Evolutionary conservation across 768 basidiomycete genomes (phyloP).

Genomic region (Dioszegia hungarica): DNA sequence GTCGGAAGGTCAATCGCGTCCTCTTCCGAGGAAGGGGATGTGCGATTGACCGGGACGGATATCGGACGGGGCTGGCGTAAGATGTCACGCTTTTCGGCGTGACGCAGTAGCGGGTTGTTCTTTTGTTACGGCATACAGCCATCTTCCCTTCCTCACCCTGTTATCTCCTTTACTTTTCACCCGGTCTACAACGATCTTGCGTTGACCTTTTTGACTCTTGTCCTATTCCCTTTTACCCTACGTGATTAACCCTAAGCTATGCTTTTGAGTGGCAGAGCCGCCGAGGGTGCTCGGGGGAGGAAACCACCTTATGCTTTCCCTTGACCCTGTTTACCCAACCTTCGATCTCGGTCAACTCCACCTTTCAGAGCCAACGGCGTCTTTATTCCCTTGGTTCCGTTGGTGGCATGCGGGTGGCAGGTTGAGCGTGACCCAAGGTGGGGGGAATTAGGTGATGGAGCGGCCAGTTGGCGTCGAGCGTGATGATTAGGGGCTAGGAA

Average conservation of each 20-base stretch:
- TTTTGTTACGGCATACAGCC: not conserved
- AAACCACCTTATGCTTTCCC: not conserved
- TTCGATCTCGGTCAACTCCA: not conserved
- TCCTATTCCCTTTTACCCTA: not conserved
- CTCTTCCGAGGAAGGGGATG: conserved; percentile 1
- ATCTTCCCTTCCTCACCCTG: not conserved
- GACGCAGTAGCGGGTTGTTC: conserved; percentile 6
- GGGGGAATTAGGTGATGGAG: not conserved
- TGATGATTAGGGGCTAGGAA: no score
- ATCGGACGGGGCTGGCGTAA: no score
- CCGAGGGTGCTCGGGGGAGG: not conserved
- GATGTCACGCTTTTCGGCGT: conserved; percentile 11
- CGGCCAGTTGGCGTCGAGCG: no score
- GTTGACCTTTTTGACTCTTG: conserved; percentile 2
- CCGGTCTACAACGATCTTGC: not conserved
- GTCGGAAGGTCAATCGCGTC: conserved; percentile 8
- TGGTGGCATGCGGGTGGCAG: not conserved
- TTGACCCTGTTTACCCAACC: not conserved
- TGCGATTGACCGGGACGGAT: not conserved
- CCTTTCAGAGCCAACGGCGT: not conserved
- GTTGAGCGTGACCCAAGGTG: not conserved
- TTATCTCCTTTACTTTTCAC: conserved; percentile 1
- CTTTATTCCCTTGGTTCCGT: not conserved
- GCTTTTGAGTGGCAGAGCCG: no score
- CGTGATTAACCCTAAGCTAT: not conserved